Evolutionary conservation across 148 eudicot genomes (phyloP).

Genomic region (Vaccinium macrocarpon): DNA sequence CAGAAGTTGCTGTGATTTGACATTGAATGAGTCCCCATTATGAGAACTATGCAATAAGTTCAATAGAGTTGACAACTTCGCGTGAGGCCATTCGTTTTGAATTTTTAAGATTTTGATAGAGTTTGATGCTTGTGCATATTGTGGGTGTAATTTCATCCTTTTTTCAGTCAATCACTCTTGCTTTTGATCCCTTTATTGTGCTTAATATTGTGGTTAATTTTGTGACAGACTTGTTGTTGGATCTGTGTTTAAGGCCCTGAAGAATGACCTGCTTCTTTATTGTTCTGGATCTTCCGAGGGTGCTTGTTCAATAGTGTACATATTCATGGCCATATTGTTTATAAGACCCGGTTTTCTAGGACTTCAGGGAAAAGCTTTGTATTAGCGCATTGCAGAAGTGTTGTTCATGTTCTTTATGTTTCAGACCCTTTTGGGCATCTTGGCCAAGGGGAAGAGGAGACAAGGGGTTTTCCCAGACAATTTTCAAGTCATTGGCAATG

Average conservation of each 20-base stretch:
- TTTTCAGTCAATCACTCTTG: not conserved
- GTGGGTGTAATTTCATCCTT: not conserved
- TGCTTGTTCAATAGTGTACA: conserved; percentile 20
- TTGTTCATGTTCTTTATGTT: conserved; percentile 78
- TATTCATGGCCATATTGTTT: conserved; percentile 83
- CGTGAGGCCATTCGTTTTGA: not conserved
- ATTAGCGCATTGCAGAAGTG: conserved; percentile 81
- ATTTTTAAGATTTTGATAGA: not conserved
- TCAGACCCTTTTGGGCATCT: conserved; percentile 98
- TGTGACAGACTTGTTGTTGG: not conserved
- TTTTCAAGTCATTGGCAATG: conserved; percentile 74
- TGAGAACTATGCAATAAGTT: not conserved
- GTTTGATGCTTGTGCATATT: not conserved
- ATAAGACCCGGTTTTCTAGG: conserved; percentile 81
- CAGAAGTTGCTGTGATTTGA: not conserved
- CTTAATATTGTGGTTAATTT: conserved; percentile 2
- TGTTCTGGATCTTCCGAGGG: conserved; percentile 74
- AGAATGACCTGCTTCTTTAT: conserved; percentile 26
- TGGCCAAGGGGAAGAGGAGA: conserved; percentile 87
- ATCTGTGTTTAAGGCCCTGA: not conserved
- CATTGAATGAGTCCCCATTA: not conserved
- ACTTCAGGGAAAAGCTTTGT: conserved; percentile 94
- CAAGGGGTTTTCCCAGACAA: conserved; percentile 75
- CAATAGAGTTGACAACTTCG: not conserved
- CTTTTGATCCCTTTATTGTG: not conserved